Evolutionary conservation across 805 yeast genomes (phyloP).

Genomic region (Starmera pachycereana): DNA sequence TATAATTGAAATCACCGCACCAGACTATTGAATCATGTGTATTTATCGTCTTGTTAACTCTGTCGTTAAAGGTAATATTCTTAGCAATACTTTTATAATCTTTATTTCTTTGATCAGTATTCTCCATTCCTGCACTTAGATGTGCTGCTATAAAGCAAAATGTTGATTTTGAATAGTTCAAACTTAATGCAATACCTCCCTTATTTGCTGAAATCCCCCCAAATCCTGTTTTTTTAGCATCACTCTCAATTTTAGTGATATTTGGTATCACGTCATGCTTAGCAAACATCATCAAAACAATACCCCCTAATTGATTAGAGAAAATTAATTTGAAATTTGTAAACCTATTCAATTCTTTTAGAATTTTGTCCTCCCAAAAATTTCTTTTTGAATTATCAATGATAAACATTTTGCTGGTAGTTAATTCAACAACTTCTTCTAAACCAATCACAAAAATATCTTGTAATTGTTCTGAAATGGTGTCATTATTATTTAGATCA

Average conservation of each 20-base stretch:
- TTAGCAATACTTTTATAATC: conserved; percentile 74
- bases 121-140: conserved; percentile 85
- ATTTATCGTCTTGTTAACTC: conserved; percentile 30
- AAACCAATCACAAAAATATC: conserved; percentile 78
- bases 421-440: conserved; percentile 82
- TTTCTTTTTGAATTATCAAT: conserved; percentile 54
- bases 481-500: not conserved
- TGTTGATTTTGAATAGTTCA: conserved; percentile 53
- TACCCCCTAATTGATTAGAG: conserved; percentile 81
- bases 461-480: conserved; percentile 26
- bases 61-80: conserved; percentile 52
- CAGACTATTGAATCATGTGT: conserved; percentile 82
- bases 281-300: conserved; percentile 60
- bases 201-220: conserved; percentile 83
- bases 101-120: conserved; percentile 73
- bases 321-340: conserved; percentile 47
- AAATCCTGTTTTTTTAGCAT: conserved; percentile 82
- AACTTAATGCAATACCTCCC: conserved; percentile 70
- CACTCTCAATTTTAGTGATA: conserved; percentile 55
- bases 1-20: conserved; percentile 90
- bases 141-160: conserved; percentile 80
- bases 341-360: conserved; percentile 33
- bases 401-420: conserved; percentile 73
- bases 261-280: conserved; percentile 39
- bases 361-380: conserved; percentile 58